Evolutionary conservation across 2,329 filamentous ascomycete genomes (phyloP), one percentile per base, ranked within the genome.

Genomic region (Nectriaceae sp.): DNA sequence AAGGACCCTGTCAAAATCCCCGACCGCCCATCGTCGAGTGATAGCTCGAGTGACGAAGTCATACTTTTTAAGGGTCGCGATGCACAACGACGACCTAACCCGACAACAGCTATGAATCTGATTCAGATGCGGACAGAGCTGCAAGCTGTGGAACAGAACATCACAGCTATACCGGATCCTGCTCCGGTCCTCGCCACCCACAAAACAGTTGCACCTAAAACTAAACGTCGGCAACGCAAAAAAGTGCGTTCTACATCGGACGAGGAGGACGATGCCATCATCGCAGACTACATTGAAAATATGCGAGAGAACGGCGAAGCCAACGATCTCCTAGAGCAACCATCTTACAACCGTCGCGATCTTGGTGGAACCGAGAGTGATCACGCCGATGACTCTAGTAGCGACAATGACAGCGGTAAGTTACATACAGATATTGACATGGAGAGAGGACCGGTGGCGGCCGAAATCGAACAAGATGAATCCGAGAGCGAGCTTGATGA

Each of bases 281-380:
- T 85, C 57, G 79, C 81, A 1, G 88, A 92, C 60, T 91, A 91
- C 58, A 85, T 90, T 60, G 77, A 80, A 37, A 89, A 90, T 52
- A 75, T 89, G 60, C 69, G 69, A 16, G 75, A 75, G 1, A 75
- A 76, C 40, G 73, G 72, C 21, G 70, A 72, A 57, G 76, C 81
- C 8, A 83, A 90, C 53, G 84, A 85, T 33, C 68, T 86, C 20
- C 65, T 88, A 22, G 72, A 21, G 79, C 43, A 85, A 83, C 63
- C 79, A 85, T 60, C 78, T 83, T 64, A 21, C 37, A 59, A 60
- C 16, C 47, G 45, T 10, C 61, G 62, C 11, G 62, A 66, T 40
- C 47, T 64, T 5, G 61, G 61, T 19, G 64, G 59, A 13, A 69
- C 44, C 10, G 63, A 65, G 20, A 39, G 16, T 18, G 37, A 39